phyloP scores from a whole-genome alignment of 2,329 filamentous ascomycete species.

The Penicillium fuscoglaucum region DNA sequence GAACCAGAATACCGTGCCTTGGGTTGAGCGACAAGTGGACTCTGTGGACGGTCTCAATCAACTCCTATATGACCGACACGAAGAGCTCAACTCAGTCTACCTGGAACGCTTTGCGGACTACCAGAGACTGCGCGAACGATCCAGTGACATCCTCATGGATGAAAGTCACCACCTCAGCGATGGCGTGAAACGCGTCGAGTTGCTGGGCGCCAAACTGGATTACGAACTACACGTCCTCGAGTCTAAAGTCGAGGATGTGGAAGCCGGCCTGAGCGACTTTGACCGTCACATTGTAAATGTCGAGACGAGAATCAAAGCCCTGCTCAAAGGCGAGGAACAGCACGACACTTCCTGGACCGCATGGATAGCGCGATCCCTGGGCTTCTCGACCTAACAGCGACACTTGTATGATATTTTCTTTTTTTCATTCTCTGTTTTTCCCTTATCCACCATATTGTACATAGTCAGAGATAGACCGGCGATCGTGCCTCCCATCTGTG shows the following conservation, averaged over 20 bases:
- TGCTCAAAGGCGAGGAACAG: constrained; percentile 65
- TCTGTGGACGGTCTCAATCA: constrained; percentile 61
- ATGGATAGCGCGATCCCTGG: constrained; percentile 46
- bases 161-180: constrained; percentile 70
- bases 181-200: constrained; percentile 74
- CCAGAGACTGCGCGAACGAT: constrained; percentile 64
- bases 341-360: constrained; percentile 63
- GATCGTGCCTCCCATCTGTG: constrained; percentile 20
- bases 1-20: constrained; percentile 40
- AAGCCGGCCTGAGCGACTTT: constrained; percentile 77
- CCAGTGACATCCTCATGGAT: constrained; percentile 67
- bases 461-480: constrained; percentile 24
- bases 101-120: constrained; percentile 70
- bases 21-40: constrained; percentile 46
- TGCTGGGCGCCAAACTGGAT: constrained; percentile 79
- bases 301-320: constrained; percentile 62
- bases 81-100: constrained; percentile 67
- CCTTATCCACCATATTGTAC: constrained; percentile 30
- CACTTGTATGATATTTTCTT: constrained; percentile 19
- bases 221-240: constrained; percentile 85
- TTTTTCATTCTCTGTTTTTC: constrained; percentile 22
- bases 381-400: constrained; percentile 24
- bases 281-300: constrained; percentile 74
- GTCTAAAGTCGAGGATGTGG: constrained; percentile 80
- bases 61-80: constrained; percentile 62